Percentiles rank a stretch among this genome's conserved stretches.
phyloP scores from a whole-genome alignment of 2,329 filamentous ascomycete genomes.

The Myriosclerotinia duriaeana region DNA sequence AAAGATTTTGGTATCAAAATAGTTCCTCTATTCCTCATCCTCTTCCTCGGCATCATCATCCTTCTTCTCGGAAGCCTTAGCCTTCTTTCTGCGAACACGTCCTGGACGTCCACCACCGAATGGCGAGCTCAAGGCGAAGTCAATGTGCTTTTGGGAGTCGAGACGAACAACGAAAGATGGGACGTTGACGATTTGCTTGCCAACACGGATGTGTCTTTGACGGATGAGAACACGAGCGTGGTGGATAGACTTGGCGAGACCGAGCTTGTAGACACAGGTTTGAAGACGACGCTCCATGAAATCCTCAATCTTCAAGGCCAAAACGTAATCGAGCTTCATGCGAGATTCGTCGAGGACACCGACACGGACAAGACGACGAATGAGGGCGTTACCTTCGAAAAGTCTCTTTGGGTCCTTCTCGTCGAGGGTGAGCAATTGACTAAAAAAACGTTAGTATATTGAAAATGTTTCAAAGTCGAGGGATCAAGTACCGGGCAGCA shows the following conservation, averaged over 20 bases:
- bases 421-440: conserved; percentile 99
- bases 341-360: conserved; percentile 99
- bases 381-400: conserved; percentile 99
- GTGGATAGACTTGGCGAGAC: conserved; percentile 99
- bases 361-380: conserved; percentile 99
- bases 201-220: conserved; percentile 99
- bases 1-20: conserved; percentile 35
- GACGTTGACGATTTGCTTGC: conserved; percentile 99
- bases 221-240: conserved; percentile 99
- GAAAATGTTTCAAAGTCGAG: neutral
- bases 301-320: conserved; percentile 98
- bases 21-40: conserved; percentile 62
- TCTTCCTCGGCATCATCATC: conserved; percentile 81
- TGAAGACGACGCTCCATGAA: conserved; percentile 99
- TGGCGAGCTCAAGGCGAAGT: conserved; percentile 96
- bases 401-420: conserved; percentile 99
- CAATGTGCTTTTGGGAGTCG: conserved; percentile 99
- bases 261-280: conserved; percentile 99
- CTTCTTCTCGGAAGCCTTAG: conserved; percentile 86
- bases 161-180: conserved; percentile 99
- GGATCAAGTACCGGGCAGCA: conserved; percentile 84
- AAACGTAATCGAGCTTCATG: conserved; percentile 99
- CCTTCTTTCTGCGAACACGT: conserved; percentile 99
- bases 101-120: conserved; percentile 96
- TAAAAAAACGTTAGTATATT: conserved; percentile 44